phyloP scores from a whole-genome alignment of 768 basidiomycete genomes.

The Russula griseocarnosa region DNA sequence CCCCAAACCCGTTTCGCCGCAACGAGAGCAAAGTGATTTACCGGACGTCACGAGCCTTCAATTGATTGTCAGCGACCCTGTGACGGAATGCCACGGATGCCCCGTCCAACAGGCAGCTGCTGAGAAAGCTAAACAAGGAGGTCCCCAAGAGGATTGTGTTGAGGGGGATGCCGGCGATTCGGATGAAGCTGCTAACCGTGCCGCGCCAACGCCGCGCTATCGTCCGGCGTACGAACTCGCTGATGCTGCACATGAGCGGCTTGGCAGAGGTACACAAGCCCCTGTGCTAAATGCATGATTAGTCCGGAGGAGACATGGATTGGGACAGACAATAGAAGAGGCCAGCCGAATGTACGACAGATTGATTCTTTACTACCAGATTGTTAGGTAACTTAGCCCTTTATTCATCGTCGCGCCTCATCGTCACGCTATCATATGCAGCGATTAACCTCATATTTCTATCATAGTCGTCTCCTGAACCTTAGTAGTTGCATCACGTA shows the following conservation, averaged over 20 bases:
- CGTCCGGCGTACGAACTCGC: conserved; percentile 76
- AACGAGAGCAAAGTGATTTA: conserved; percentile 11
- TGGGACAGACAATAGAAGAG: conserved; percentile 1
- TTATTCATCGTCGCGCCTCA: not conserved
- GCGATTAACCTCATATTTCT: not conserved
- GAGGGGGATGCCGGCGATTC: not conserved
- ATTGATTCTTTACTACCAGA: not conserved
- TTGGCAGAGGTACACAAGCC: conserved; percentile 22
- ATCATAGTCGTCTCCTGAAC: not conserved
- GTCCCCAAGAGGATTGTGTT: not conserved
- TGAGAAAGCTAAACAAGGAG: not conserved
- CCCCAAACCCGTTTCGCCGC: not conserved
- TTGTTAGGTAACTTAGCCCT: not conserved
- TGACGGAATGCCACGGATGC: conserved; percentile 9
- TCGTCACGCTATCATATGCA: not conserved
- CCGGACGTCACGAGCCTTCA: conserved; percentile 15
- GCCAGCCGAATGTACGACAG: not conserved
- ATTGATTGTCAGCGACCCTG: conserved; percentile 5
- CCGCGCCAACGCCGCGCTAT: conserved; percentile 41
- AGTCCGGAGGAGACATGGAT: not conserved
- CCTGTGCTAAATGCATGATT: conserved; percentile 21
- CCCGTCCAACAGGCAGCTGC: conserved; percentile 6
- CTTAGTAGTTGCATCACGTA: not conserved
- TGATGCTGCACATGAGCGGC: conserved; percentile 45
- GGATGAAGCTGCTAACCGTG: conserved; percentile 23